Evolutionary conservation across 345 rosid genomes (phyloP).

Genomic region (Hevea brasiliensis): DNA sequence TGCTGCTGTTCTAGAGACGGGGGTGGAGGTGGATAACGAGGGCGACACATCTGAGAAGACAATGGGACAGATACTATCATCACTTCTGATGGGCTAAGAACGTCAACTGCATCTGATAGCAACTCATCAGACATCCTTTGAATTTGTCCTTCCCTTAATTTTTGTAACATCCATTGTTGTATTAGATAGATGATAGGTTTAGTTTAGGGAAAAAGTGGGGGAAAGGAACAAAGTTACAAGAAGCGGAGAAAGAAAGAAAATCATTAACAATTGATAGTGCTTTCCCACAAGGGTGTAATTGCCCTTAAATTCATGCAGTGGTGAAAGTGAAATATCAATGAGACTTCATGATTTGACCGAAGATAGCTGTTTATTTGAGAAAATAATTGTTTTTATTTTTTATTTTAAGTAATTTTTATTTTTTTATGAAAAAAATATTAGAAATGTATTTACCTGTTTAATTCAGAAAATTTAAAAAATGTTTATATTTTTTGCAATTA

Average conservation of each 20-base stretch:
- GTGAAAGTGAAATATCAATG: not conserved
- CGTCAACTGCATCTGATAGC: not conserved
- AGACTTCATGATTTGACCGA: not conserved
- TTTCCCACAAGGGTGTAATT: not conserved
- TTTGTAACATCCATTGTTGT: slow-evolving; percentile 15
- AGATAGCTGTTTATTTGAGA: not conserved
- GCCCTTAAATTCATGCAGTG: not conserved
- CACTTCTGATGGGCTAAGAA: slow-evolving; percentile 53
- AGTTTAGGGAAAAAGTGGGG: not conserved
- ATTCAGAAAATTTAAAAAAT: too few species aligned
- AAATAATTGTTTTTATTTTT: too few species aligned
- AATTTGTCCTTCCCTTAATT: not conserved
- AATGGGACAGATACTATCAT: slow-evolving; percentile 89
- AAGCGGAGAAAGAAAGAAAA: not conserved
- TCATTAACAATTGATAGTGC: slow-evolving; percentile 10
- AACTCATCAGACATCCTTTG: not conserved
- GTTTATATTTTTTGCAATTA: too few species aligned
- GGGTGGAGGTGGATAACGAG: slow-evolving; percentile 56
- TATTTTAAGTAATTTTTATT: too few species aligned
- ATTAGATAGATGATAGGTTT: slow-evolving; percentile 8
- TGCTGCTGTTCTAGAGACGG: slow-evolving; percentile 91
- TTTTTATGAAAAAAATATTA: too few species aligned
- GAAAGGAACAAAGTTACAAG: not conserved
- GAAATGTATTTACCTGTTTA: too few species aligned
- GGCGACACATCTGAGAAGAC: slow-evolving; percentile 68